Conservation (phyloP, 2,329 filamentous ascomycete genomes). For the Beauveria bassiana region DNA sequence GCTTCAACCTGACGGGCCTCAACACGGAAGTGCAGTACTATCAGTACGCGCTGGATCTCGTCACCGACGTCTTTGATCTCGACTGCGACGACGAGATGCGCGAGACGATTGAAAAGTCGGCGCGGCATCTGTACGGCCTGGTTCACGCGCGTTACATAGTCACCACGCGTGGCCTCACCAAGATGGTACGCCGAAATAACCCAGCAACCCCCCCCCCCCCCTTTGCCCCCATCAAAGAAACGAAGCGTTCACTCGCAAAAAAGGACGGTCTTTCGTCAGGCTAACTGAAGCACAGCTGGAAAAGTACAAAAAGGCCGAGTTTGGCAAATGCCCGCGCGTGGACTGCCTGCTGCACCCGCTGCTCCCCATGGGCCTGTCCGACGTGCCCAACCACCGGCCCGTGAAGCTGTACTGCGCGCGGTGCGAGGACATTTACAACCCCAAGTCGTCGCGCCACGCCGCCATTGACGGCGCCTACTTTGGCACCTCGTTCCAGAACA, state of each 20-base stretch:
- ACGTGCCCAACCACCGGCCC: constrained; percentile 77
- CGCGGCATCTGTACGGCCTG: constrained; percentile 87
- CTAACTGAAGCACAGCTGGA: constrained; percentile 58
- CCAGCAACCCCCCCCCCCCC: constrained; percentile 7
- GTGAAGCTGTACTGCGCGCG: constrained; percentile 96
- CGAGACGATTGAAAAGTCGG: constrained; percentile 96
- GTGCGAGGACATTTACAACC: constrained; percentile 98
- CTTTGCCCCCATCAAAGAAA: too few relatives aligned
- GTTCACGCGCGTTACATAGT: constrained; percentile 97
- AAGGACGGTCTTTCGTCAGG: background rate
- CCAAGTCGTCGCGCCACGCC: constrained; percentile 92
- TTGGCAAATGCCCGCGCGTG: constrained; percentile 95
- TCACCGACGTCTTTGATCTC: constrained; percentile 97
- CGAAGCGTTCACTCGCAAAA: too few relatives aligned
- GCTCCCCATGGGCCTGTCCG: constrained; percentile 88
- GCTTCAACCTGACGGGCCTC: constrained; percentile 94
- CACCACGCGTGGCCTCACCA: constrained; percentile 83
- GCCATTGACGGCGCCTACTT: constrained; percentile 97
- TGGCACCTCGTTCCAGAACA: constrained; percentile 96
- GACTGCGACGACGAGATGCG: constrained; percentile 98
- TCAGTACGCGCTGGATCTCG: constrained; percentile 93
- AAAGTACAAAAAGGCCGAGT: constrained; percentile 97
- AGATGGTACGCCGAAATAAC: constrained; percentile 66
- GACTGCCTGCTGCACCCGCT: constrained; percentile 90
- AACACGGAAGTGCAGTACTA: constrained; percentile 99